Evolutionary conservation across 345 rosid species (phyloP).

Genomic region (Euphorbia lathyris): DNA sequence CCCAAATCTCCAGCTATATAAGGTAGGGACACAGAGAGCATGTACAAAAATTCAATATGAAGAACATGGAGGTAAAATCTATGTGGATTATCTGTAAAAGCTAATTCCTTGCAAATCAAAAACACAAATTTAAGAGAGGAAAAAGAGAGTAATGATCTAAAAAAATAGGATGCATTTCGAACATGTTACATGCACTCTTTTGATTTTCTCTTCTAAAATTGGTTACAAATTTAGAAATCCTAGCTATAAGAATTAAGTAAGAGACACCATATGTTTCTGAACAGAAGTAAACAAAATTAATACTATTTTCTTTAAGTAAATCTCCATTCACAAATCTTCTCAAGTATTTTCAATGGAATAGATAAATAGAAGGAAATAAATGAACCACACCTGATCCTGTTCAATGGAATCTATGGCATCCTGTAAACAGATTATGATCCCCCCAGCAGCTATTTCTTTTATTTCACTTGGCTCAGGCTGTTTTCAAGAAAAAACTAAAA

Average conservation of each 20-base stretch:
- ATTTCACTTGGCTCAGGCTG: constrained; percentile 83
- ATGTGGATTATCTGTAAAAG: not conserved
- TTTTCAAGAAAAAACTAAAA: constrained; percentile 19
- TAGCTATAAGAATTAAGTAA: not conserved
- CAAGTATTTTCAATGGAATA: not conserved
- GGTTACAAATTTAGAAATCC: not conserved
- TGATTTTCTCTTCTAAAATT: not conserved
- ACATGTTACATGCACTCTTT: not conserved
- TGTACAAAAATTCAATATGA: not conserved
- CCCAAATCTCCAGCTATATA: constrained; percentile 2
- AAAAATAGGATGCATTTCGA: not conserved
- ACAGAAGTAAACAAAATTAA: not conserved
- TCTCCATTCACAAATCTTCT: not conserved
- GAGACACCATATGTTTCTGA: not conserved
- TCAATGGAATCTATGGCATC: constrained; percentile 81
- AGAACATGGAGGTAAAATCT: not conserved
- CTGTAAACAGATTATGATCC: constrained; percentile 85
- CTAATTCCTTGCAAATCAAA: not conserved
- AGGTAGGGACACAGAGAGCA: not conserved
- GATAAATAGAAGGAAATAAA: constrained; percentile 1
- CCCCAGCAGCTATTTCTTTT: constrained; percentile 75
- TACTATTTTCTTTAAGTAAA: constrained; percentile 5
- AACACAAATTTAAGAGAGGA: too few relatives aligned
- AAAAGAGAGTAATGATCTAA: not conserved
- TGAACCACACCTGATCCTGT: constrained; percentile 60